phyloP scores from a whole-genome alignment of 768 basidiomycete species.

The Lepiota venenata region DNA sequence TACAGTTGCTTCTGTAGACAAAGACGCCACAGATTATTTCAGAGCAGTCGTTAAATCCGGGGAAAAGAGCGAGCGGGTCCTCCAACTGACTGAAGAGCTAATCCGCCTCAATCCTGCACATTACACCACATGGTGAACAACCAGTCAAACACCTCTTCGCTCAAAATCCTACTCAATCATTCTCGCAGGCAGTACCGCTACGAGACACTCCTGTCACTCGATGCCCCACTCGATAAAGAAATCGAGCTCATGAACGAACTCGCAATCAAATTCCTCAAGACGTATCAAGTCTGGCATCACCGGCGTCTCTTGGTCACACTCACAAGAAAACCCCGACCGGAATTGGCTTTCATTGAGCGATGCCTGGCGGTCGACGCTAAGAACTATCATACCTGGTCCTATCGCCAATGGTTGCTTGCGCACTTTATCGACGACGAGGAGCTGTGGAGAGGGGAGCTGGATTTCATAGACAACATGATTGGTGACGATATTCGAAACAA shows the following conservation, averaged over 20 bases:
- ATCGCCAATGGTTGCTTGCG: conserved; percentile 91
- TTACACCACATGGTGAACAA: conserved; percentile 88
- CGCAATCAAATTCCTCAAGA: conserved; percentile 82
- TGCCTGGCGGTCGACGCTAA: conserved; percentile 79
- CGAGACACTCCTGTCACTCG: conserved; percentile 70
- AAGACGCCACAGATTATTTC: conserved; percentile 91
- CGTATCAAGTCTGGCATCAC: conserved; percentile 98
- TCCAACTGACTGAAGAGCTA: conserved; percentile 85
- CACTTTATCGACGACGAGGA: conserved; percentile 71
- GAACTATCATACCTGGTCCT: conserved; percentile 99
- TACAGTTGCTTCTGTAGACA: conserved; percentile 51
- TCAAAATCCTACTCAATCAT: neutral
- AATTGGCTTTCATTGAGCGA: conserved; percentile 77
- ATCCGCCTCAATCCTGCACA: conserved; percentile 94
- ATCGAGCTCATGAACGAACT: conserved; percentile 85
- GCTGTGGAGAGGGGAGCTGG: conserved; percentile 73
- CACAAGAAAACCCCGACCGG: conserved; percentile 50
- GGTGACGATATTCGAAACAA: conserved; percentile 87
- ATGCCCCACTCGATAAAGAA: conserved; percentile 71
- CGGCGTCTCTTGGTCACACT: conserved; percentile 69
- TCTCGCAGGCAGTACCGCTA: conserved; percentile 88
- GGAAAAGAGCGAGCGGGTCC: conserved; percentile 78
- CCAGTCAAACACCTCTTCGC: neutral
- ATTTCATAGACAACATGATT: conserved; percentile 69
- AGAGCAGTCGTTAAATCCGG: conserved; percentile 74